These are phyloP conservation scores for Rosa persica DNA, from an alignment of 306 rosid genomes.

Conservation along the genomic window DNA sequence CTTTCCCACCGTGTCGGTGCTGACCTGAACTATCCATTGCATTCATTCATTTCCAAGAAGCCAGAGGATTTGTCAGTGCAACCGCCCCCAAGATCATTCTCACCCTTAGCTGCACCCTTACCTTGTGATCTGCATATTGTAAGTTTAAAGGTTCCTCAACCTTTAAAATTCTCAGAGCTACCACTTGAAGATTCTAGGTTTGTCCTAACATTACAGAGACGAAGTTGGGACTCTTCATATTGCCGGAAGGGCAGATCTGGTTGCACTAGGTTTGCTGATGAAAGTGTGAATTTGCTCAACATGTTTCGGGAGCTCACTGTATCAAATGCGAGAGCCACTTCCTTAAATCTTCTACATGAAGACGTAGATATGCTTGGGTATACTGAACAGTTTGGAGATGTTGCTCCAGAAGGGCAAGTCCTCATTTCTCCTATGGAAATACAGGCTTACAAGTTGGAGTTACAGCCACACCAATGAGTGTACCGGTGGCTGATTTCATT, in stretches of 20 bases:
- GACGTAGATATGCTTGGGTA: constrained; percentile 79
- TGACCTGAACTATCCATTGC: constrained; percentile 85
- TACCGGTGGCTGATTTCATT: not conserved
- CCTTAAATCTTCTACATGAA: constrained; percentile 90
- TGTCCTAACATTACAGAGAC: constrained; percentile 65
- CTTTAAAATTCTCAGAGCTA: constrained; percentile 62
- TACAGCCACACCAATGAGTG: constrained; percentile 44
- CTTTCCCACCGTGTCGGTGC: constrained; percentile 70
- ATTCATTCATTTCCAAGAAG: constrained; percentile 77
- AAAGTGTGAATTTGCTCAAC: constrained; percentile 62
- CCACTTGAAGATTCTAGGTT: constrained; percentile 58
- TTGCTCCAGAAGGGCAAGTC: constrained; percentile 68
- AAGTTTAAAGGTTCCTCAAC: constrained; percentile 86
- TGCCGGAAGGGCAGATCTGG: constrained; percentile 79
- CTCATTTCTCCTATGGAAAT: constrained; percentile 86
- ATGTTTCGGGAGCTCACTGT: constrained; percentile 65
- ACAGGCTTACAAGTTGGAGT: constrained; percentile 84
- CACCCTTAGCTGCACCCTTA: constrained; percentile 71
- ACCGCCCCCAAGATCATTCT: constrained; percentile 69
- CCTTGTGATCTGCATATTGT: constrained; percentile 97
- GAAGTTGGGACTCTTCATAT: constrained; percentile 80
- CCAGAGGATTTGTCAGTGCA: constrained; percentile 48
- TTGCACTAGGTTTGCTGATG: constrained; percentile 64
- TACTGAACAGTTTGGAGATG: constrained; percentile 52
- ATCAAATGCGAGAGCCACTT: constrained; percentile 54